These are phyloP conservation scores for Rhodotorula glutinis DNA, from an alignment of 1,284 basidiomycete genomes.

Conservation along the genomic window DNA sequence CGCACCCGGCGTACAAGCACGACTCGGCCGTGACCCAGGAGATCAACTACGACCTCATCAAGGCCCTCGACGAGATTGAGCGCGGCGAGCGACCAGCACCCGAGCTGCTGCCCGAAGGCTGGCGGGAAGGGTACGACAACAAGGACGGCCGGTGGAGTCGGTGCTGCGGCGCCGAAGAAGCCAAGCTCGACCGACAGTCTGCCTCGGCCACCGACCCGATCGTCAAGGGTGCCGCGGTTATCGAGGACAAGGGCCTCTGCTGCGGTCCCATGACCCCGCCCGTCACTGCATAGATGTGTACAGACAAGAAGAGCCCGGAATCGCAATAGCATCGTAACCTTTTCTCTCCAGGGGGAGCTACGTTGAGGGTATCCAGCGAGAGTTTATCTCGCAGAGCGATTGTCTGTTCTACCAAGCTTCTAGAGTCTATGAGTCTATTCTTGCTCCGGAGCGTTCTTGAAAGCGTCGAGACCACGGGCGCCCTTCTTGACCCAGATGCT, in stretches of 20 bases:
- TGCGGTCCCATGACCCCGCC: conserved; percentile 9
- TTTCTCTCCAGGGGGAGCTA: not conserved
- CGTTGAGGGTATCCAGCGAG: too few relatives aligned
- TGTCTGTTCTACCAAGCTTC: not conserved
- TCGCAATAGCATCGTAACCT: not conserved
- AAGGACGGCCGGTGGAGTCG: not conserved
- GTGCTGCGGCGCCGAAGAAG: conserved; percentile 9
- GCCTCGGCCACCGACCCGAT: not conserved
- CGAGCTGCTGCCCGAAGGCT: conserved; percentile 44
- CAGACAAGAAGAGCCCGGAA: not conserved
- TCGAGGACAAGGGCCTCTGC: conserved; percentile 19
- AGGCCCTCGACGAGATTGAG: conserved; percentile 80
- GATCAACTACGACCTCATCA: conserved; percentile 92
- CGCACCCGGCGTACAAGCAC: conserved; percentile 82
- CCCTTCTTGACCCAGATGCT: conserved; percentile 56
- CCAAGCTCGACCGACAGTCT: not conserved
- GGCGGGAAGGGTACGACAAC: conserved; percentile 7
- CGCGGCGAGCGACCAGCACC: conserved; percentile 45
- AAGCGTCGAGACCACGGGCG: conserved; percentile 53
- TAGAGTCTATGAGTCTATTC: too few relatives aligned
- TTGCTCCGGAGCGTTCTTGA: conserved; percentile 41
- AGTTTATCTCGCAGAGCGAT: too few relatives aligned
- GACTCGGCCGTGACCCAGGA: conserved; percentile 86
- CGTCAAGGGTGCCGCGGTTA: conserved; percentile 10
- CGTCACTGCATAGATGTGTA: not conserved